Base-by-base conservation (phyloP, 768 basidiomycete species). In the Dioszegia hungarica region DNA sequence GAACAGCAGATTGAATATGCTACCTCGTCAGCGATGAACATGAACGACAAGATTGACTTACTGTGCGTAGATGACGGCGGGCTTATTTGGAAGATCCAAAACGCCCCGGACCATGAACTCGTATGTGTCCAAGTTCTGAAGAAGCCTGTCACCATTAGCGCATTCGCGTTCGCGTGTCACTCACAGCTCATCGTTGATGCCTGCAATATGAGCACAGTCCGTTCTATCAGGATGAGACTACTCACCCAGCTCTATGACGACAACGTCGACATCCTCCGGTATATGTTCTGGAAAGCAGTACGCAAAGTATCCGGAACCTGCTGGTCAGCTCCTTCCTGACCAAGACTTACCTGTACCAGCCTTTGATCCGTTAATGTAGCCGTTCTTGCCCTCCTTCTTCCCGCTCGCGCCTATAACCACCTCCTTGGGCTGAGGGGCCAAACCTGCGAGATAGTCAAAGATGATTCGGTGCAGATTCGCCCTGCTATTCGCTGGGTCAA, bases 261-360 rank as follows among this genome's bases (percentile, higher is more conserved):
- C 64, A 37, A 76, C 52, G 59, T 76, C 75, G 14, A 70, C 66
- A 48, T 74, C 70, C 41, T 70, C 64, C 1, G 67, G 67, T 12
- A 76, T 63, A 54, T 75, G 74, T 54, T 76, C 73, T n/a, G 56
- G 56, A 50, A 66, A 75, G 52, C 75, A 76, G 14, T 67, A 46
- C 5, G 65, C 62, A 48, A 75, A 73, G 54, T 76, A 76, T 22
- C 68, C 64, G 15, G 39, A 40, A 8, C 39, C 39, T 40, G 20
- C 39, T 33, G 31, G 6, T 40, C 17, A 8, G 5, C 39, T 40
- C 39, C 6, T n/a, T 40, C 39, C 8, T 6, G 31, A 6, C 39
- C 6, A 6, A n/a, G 14, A 40, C 39, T 55, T 41, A 54, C 73
- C 68, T 2, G 59, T 59, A 25, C 68, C 70, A 22, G 70, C 73